Evolutionary conservation across 2,329 filamentous ascomycete genomes (phyloP), one percentile per base, ranked within the genome.

Genomic region (Pyricularia pennisetigena): DNA sequence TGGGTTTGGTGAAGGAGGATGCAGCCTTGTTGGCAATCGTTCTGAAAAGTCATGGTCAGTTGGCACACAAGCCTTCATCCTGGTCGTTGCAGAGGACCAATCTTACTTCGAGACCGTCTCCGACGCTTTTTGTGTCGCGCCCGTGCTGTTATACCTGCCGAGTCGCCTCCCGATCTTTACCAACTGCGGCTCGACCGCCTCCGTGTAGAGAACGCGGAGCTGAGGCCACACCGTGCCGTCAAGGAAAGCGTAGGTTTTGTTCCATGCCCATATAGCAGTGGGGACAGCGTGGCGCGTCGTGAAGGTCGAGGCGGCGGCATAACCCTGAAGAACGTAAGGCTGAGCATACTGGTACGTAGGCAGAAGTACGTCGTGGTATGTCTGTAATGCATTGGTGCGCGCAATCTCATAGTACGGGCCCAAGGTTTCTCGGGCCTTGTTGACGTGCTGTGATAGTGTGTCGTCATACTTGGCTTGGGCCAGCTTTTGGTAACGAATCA

Each of bases 141-240:
- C 71, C 69, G 78, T 81, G 24, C 86, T 84, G 71, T 83, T 88
- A 78, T 93, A 92, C 65, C 90, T 84, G 59, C 93, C 94, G 12
- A 99, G 85, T 64, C 94, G 89, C 80, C 97, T 91, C 14, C 92
- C 92, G 74, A 99, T 98, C 74, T 93, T 92, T 68, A 94, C 86
- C 16, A 99, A 84, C 78, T 99, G 96, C 16, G 96, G 96, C 79
- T 98, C 94, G 3, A 99, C 94, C 73, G 97, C 97, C 75, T 97
- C 89, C 12, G 89, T 86, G 75, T 98, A 98, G 5, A 97, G 80
- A 16, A 91, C 84, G 29, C 90, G 88, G 12, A 97, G 71, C 71
- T 90, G 89, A 1, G 94, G 94, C 90, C 92, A 95, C 20, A 98
- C 81, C 1, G 88, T 89, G 64, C 87, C 86, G 69, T 93, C 87